Evolutionary conservation across 495 filamentous ascomycete species (phyloP).

Genomic region (Aspergillus affinis): DNA sequence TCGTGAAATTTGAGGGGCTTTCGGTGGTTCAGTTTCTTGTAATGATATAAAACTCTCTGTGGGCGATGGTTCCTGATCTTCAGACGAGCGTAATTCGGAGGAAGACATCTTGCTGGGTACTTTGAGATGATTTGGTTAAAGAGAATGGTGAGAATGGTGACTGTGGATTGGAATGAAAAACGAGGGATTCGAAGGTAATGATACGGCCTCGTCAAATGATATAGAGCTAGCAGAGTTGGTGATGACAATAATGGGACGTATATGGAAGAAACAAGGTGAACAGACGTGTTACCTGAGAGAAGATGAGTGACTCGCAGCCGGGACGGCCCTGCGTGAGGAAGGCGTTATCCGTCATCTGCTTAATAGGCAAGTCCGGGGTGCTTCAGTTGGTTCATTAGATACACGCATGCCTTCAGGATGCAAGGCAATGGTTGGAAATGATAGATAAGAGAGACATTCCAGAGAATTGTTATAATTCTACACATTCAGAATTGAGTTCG

Average conservation of each 20-base stretch:
- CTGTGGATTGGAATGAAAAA: background rate
- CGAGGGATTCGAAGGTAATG: background rate
- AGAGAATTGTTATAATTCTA: slow-evolving; percentile 47
- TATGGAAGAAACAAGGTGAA: background rate
- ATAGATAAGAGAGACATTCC: slow-evolving; percentile 22
- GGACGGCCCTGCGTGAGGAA: background rate
- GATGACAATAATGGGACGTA: background rate
- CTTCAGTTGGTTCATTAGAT: background rate
- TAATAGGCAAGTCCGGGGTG: background rate
- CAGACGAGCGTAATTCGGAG: background rate
- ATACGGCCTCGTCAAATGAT: background rate
- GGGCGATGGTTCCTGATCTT: background rate
- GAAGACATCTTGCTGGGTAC: background rate
- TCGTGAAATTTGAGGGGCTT: no score
- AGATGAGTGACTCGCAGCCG: background rate
- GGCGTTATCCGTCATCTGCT: background rate
- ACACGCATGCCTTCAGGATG: background rate
- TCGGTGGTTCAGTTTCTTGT: no score
- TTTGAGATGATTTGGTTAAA: background rate
- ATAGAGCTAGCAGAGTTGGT: background rate
- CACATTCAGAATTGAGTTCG: slow-evolving; percentile 34
- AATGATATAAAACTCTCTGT: no score
- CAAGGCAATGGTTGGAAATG: slow-evolving; percentile 14
- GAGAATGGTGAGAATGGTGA: background rate
- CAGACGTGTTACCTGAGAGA: background rate